A percentile compares a stretch with the other conserved stretches of the same genome.
Evolutionary conservation across 2,329 filamentous ascomycete species (phyloP).

Genomic region (Onygenales sp.): DNA sequence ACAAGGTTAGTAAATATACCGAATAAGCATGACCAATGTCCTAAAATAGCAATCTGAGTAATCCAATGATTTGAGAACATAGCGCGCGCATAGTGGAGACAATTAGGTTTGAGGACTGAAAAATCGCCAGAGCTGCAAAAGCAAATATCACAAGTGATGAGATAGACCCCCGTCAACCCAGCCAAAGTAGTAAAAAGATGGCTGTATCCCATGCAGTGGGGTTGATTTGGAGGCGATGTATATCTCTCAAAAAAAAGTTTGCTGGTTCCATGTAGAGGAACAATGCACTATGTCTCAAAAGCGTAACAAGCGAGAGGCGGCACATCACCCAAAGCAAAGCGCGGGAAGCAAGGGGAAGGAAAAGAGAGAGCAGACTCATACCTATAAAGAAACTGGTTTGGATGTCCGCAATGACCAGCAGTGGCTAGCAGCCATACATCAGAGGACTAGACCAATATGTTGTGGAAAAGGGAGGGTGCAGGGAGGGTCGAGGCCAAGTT

Average conservation of each 20-base stretch:
- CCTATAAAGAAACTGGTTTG: not conserved
- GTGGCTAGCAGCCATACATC: conserved; percentile 1
- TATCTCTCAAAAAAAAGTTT: no score
- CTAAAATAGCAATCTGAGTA: not conserved
- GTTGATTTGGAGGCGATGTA: no score
- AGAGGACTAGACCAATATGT: not conserved
- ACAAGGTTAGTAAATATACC: not conserved
- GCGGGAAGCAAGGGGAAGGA: not conserved
- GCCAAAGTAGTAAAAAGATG: no score
- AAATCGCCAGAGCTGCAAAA: no score
- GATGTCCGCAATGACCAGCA: not conserved
- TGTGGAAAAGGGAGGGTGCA: not conserved
- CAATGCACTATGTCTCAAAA: no score
- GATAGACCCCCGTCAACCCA: no score
- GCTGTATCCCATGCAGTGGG: no score
- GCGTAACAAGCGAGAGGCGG: not conserved
- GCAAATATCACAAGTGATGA: no score
- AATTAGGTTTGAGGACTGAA: no score
- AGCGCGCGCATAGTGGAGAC: no score
- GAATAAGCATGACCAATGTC: not conserved
- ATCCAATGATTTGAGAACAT: no score
- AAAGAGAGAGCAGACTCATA: not conserved
- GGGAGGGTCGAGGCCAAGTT: not conserved
- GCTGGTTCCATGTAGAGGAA: no score
- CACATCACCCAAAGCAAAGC: not conserved